Evolutionary conservation across 208 protist genomes (phyloP).

Genomic region (Leishmania tropica): DNA sequence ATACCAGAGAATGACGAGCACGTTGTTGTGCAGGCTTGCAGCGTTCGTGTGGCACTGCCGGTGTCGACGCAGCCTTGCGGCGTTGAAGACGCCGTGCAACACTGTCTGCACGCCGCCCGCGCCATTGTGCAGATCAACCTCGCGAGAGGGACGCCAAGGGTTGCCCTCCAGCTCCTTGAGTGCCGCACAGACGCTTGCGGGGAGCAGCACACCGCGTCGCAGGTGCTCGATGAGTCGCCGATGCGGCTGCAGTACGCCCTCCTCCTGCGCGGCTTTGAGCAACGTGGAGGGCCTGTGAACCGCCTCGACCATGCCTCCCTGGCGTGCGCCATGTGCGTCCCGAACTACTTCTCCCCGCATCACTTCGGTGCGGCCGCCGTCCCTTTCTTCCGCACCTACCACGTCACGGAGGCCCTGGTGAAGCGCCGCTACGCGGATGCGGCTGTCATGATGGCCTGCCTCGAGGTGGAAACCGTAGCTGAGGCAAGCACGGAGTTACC

Average conservation of each 20-base stretch:
- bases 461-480: conserved; percentile 18
- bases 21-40: conserved; percentile 64
- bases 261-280: conserved; percentile 62
- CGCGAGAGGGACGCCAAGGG: background rate
- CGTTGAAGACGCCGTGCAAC: conserved; percentile 23
- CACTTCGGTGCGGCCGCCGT: conserved; percentile 63
- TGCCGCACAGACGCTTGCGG: conserved; percentile 23
- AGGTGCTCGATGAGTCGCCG: conserved; percentile 5
- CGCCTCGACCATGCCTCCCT: conserved; percentile 45
- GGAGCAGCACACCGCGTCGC: conserved; percentile 2
- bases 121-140: conserved; percentile 29
- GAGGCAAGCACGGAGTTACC: background rate
- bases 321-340: conserved; percentile 34
- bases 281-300: conserved; percentile 21
- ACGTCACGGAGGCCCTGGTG: conserved; percentile 62
- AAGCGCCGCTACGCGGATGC: conserved; percentile 49
- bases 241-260: conserved; percentile 69
- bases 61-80: background rate
- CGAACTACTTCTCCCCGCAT: conserved; percentile 72
- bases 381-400: conserved; percentile 62
- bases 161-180: conserved; percentile 31
- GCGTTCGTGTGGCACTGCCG: conserved; percentile 33
- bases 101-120: conserved; percentile 35
- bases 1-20: conserved; percentile 30
- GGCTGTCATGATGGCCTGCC: conserved; percentile 56